Evolutionary conservation across 768 basidiomycete species (phyloP).

Genomic region (button mushroom (Agaricus bisporus)): DNA sequence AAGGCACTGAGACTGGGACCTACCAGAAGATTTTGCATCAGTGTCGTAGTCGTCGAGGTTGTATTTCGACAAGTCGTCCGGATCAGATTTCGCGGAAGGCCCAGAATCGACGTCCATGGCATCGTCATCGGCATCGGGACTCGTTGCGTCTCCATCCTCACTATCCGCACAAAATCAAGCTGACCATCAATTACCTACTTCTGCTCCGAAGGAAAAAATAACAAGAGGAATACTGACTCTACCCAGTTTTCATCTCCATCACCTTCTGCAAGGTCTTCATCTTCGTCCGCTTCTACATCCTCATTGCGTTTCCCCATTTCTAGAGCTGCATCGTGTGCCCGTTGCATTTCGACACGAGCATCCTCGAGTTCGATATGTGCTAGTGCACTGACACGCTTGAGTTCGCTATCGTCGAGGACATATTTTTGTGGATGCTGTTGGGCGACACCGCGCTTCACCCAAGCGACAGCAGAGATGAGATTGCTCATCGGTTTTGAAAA

Average conservation of each 20-base stretch:
- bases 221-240: slow-evolving; percentile 58
- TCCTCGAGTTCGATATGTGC: slow-evolving; percentile 87
- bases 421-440: slow-evolving; percentile 78
- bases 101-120: slow-evolving; percentile 58
- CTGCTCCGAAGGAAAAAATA: slow-evolving; percentile 1
- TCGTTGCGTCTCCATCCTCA: slow-evolving; percentile 48
- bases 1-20: slow-evolving; percentile 12
- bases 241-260: slow-evolving; percentile 67
- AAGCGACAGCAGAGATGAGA: slow-evolving; percentile 69
- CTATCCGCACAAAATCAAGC: slow-evolving; percentile 18
- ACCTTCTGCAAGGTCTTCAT: slow-evolving; percentile 37
- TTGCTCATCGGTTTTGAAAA: slow-evolving; percentile 49
- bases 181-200: slow-evolving; percentile 10
- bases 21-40: slow-evolving; percentile 42
- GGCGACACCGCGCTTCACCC: slow-evolving; percentile 80
- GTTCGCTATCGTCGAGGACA: slow-evolving; percentile 82
- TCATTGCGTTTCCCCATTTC: slow-evolving; percentile 65
- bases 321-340: slow-evolving; percentile 70
- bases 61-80: slow-evolving; percentile 78
- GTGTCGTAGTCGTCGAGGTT: slow-evolving; percentile 91
- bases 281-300: slow-evolving; percentile 55
- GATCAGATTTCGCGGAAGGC: slow-evolving; percentile 25
- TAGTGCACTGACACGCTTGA: slow-evolving; percentile 83
- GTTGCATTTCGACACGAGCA: slow-evolving; percentile 78
- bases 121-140: slow-evolving; percentile 43